phyloP scores from a whole-genome alignment of 208 protist species.

The Porcisia deanei region DNA sequence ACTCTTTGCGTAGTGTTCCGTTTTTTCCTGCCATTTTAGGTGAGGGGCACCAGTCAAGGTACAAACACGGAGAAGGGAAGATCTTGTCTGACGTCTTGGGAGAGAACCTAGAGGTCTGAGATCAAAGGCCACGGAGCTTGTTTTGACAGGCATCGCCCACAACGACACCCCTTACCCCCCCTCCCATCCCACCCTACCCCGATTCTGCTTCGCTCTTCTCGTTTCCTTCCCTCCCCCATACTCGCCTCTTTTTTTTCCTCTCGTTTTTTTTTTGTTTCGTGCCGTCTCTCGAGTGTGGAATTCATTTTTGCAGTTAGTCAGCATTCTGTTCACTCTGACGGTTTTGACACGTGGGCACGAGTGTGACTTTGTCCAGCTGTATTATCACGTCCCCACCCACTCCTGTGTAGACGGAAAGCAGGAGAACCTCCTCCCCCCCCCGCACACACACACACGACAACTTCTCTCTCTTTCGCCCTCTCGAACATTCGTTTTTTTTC shows the following conservation, averaged over 20 bases:
- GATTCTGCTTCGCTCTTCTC: no score
- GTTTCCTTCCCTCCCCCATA: no score
- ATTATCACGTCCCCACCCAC: not conserved
- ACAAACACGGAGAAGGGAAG: not conserved
- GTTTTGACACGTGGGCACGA: not conserved
- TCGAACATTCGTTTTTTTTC: not conserved
- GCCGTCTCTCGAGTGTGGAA: constrained; percentile 12
- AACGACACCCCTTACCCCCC: not conserved
- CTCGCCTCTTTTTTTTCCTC: not conserved
- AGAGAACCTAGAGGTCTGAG: not conserved
- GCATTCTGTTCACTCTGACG: not conserved
- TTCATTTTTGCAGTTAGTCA: constrained; percentile 7
- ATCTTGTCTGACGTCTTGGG: not conserved
- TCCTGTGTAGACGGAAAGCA: not conserved
- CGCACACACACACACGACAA: not conserved
- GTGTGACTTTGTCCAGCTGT: not conserved
- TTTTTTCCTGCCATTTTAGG: not conserved
- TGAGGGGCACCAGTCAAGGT: no score
- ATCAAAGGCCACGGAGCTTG: not conserved
- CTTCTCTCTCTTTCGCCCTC: not conserved
- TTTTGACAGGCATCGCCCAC: not conserved
- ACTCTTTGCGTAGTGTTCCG: not conserved
- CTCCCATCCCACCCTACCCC: no score
- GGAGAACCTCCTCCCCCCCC: not conserved
- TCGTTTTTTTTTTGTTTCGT: constrained; percentile 9